Evolutionary conservation across 306 rosid species (phyloP).

Genomic region (Prunus armeniaca): DNA sequence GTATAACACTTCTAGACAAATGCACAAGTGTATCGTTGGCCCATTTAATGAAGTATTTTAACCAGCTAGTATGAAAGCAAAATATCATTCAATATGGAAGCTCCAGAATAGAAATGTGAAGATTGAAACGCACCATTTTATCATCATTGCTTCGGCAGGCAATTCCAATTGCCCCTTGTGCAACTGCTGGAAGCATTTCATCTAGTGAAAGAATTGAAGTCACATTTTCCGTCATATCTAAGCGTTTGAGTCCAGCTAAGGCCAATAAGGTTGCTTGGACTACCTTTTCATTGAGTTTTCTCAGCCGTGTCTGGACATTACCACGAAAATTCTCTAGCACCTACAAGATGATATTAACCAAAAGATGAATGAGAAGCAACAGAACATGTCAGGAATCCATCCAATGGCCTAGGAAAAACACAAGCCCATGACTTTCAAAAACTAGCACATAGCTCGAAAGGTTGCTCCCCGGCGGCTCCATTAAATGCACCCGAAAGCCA

Average conservation of each 20-base stretch:
- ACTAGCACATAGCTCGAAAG: constrained; percentile 1
- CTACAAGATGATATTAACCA: constrained; percentile 39
- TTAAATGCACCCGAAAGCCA: not conserved
- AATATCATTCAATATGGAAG: not conserved
- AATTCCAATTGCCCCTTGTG: constrained; percentile 70
- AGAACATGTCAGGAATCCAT: not conserved
- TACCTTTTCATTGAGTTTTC: constrained; percentile 76
- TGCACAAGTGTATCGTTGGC: not conserved
- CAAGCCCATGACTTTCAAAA: not conserved
- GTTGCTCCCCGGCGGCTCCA: not conserved
- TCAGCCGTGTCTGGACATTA: constrained; percentile 86
- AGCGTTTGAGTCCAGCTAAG: constrained; percentile 87
- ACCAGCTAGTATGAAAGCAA: not conserved
- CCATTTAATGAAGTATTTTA: not conserved
- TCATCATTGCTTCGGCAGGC: constrained; percentile 61
- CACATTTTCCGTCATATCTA: constrained; percentile 58
- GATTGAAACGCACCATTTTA: constrained; percentile 55
- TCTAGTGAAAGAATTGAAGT: constrained; percentile 46
- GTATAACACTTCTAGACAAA: not conserved
- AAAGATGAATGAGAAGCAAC: not conserved
- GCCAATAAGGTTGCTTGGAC: constrained; percentile 97
- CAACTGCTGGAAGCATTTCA: constrained; percentile 74
- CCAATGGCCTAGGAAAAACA: not conserved
- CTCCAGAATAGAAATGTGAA: not conserved
- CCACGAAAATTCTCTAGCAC: constrained; percentile 95